Evolutionary conservation across 345 rosid species (phyloP).

Genomic region (Draba incana): DNA sequence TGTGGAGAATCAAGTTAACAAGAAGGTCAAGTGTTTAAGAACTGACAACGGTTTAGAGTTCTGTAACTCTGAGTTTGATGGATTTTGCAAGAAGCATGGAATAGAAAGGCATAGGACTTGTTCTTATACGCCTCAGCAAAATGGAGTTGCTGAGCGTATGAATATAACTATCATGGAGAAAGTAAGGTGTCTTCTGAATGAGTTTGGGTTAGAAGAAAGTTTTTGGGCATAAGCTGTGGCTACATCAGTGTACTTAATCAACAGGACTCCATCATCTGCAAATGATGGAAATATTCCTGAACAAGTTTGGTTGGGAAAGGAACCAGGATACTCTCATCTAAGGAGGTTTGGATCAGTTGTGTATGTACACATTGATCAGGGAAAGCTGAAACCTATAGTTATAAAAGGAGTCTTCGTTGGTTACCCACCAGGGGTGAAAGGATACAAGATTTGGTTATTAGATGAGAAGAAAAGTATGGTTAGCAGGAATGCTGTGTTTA

Average conservation of each 20-base stretch:
- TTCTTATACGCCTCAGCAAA: background rate
- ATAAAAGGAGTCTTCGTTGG: background rate
- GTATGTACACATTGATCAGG: background rate
- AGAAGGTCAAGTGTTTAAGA: background rate
- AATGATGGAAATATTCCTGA: background rate
- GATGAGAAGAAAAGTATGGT: background rate
- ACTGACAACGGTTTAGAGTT: background rate
- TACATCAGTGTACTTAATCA: background rate
- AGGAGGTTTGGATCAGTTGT: background rate
- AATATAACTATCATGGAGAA: background rate
- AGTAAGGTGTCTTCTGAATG: background rate
- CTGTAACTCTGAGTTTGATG: background rate
- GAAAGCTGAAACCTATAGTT: background rate
- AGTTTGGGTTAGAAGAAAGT: background rate
- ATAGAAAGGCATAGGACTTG: background rate
- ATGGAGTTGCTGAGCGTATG: background rate
- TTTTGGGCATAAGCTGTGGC: conserved; percentile 1
- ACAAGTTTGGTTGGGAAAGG: background rate
- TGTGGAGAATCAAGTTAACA: background rate
- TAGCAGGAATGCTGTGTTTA: background rate
- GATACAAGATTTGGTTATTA: background rate
- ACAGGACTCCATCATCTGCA: background rate
- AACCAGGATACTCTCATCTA: background rate
- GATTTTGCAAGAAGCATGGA: background rate
- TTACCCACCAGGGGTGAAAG: background rate